These are phyloP conservation scores for Stachybotrys elegans DNA, from an alignment of 2,329 filamentous ascomycete genomes.

Conservation along the genomic window DNA sequence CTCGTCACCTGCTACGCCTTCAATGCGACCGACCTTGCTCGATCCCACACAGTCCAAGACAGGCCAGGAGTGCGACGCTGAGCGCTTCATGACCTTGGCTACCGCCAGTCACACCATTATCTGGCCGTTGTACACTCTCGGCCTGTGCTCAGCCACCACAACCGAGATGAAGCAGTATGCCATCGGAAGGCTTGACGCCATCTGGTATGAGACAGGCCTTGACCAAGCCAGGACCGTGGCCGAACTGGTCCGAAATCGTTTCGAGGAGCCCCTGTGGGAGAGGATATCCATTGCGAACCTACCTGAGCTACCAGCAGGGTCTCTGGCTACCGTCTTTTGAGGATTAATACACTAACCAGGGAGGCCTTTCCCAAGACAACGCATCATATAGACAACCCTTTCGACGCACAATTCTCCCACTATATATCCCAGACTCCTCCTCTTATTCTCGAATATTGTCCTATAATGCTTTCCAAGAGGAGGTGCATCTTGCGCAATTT, in stretches of 20 bases:
- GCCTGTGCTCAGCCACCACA: constrained; percentile 40
- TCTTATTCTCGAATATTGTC: no score
- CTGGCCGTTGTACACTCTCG: constrained; percentile 45
- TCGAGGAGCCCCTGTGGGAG: constrained; percentile 19
- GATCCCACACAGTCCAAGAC: constrained; percentile 30
- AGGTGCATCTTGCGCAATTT: no score
- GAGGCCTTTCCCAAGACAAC: no score
- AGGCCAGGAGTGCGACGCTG: constrained; percentile 29
- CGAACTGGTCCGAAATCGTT: constrained; percentile 33
- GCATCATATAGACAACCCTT: no score
- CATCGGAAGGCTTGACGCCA: constrained; percentile 36
- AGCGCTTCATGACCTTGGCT: constrained; percentile 43
- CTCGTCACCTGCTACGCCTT: constrained; percentile 14
- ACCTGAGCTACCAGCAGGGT: constrained; percentile 18
- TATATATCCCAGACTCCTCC: no score
- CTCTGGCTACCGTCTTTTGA: constrained; percentile 15
- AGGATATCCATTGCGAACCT: constrained; percentile 19
- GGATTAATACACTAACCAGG: no score
- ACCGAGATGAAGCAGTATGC: constrained; percentile 36
- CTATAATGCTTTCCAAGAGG: no score
- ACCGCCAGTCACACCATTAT: constrained; percentile 43
- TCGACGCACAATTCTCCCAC: no score
- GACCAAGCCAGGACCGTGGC: constrained; percentile 39
- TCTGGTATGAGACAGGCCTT: constrained; percentile 40
- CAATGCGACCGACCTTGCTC: constrained; percentile 28